Conservation (phyloP, 31 red algal species). For the Bonnemaisonia californica region DNA sequence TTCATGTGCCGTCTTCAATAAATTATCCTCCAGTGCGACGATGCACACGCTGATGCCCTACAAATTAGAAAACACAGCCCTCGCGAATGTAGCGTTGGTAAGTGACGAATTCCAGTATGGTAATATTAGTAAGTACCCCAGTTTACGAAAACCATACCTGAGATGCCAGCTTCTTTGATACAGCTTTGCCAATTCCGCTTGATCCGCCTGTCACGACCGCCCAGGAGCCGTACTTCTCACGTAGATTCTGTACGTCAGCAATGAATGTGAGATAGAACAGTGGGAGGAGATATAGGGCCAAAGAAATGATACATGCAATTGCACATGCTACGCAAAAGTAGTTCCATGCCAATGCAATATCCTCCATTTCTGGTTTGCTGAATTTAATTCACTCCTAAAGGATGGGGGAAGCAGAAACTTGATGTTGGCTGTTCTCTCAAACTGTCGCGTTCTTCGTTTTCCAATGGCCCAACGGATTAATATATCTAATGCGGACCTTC, state of each 20-base stretch:
- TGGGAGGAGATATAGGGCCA: constrained; percentile 33
- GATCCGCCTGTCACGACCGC: constrained; percentile 88
- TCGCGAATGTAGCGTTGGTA: too few relatives aligned
- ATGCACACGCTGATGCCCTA: constrained; percentile 84
- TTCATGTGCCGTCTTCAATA: constrained; percentile 41
- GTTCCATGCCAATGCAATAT: not conserved
- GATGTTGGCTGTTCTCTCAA: too few relatives aligned
- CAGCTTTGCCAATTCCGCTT: constrained; percentile 80
- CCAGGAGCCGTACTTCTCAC: constrained; percentile 72
- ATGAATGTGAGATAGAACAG: constrained; percentile 33
- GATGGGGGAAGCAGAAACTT: too few relatives aligned
- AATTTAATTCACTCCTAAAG: too few relatives aligned
- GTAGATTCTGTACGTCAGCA: constrained; percentile 44
- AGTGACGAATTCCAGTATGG: not conserved
- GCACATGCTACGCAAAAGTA: not conserved
- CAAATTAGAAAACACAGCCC: too few relatives aligned
- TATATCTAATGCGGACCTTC: too few relatives aligned
- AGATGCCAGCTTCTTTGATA: constrained; percentile 50
- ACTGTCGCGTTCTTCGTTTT: too few relatives aligned
- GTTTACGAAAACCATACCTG: constrained; percentile 37
- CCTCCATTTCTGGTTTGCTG: too few relatives aligned
- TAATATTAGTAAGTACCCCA: not conserved
- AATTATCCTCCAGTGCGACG: constrained; percentile 79
- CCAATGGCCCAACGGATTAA: too few relatives aligned
- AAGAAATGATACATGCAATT: constrained; percentile 16